These are phyloP conservation scores for Trichoderma hamatum DNA, from an alignment of 2,329 filamentous ascomycete species.

Conservation along the genomic window DNA sequence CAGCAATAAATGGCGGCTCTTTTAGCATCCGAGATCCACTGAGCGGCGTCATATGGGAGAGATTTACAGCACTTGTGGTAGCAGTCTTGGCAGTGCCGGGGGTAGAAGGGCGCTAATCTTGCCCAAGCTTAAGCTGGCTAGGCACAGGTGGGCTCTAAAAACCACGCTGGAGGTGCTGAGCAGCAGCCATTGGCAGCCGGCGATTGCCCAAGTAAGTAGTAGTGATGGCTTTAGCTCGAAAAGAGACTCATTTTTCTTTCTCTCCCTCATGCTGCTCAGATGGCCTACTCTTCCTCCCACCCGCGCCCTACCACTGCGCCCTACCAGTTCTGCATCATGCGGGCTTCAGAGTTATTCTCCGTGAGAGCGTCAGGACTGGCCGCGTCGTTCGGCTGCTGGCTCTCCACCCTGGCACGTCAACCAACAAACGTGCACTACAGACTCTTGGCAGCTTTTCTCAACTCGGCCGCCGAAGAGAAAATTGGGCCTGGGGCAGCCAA, in stretches of 20 bases:
- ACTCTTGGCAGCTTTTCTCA: neutral
- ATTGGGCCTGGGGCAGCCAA: slow-evolving; percentile 7
- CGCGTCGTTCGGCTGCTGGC: slow-evolving; percentile 7
- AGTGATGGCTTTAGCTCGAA: neutral
- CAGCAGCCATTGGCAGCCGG: neutral
- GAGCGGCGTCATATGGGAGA: neutral
- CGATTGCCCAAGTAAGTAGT: neutral
- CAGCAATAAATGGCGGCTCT: slow-evolving; percentile 8
- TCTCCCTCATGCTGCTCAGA: neutral
- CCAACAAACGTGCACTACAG: neutral
- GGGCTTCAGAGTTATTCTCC: neutral
- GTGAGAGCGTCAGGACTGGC: neutral
- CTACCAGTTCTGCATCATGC: neutral
- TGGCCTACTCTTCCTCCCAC: neutral
- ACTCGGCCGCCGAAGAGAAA: neutral
- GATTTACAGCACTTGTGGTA: slow-evolving; percentile 22
- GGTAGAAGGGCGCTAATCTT: slow-evolving; percentile 11
- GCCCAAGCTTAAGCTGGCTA: neutral
- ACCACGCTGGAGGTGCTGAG: neutral
- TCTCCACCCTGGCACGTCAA: slow-evolving; percentile 11
- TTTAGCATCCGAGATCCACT: slow-evolving; percentile 11
- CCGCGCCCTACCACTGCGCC: neutral
- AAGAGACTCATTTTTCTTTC: neutral
- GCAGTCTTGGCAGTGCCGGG: slow-evolving; percentile 3
- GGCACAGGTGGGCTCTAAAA: neutral